Evolutionary conservation across 2,329 filamentous ascomycete species (phyloP), one percentile per base, ranked within the genome.

Genomic region (Periconia digitata): DNA sequence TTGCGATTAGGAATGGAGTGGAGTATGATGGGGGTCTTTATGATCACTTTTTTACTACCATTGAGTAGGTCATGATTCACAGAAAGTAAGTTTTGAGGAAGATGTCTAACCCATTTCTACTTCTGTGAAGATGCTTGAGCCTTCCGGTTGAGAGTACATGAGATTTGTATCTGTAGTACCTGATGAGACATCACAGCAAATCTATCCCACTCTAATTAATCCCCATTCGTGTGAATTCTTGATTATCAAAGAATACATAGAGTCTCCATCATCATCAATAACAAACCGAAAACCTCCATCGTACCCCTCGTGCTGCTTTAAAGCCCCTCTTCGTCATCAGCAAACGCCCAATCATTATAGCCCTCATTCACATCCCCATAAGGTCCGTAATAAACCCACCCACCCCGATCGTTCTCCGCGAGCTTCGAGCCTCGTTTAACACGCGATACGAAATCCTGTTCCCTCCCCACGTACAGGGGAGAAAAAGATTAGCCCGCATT

Each of bases 321-420:
- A 13, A 12, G 12, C 4, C n/a, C 12, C 27, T 32, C 4, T 5
- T 10, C 3, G n/a, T 32, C n/a, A 10, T 32, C 13, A 8, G 35
- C 35, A 38, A 18, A 38, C 27, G 49, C 34, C 49, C 49, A 53
- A 36, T 64, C 61, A 41, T 64, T 63, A 41, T 62, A 60, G 35
- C 54, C 49, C 44, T 63, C 58, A 39, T 60, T 51, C 0, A 56
- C 49, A 21, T 47, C 36, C 20, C 40, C 15, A 40, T 56, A 64
- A 4, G 58, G 58, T 3, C 62, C 61, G 48, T 64, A 66, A 36
- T 61, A 56, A 17, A 64, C 58, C 2, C 1, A 43, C 2, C 52
- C 50, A 13, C 56, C 59, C n/a, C 59, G 50, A 32, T 59, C 50
- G 18, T 64, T 62, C n/a, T 35, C 24, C 3, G 56, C 49, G 20